Conservation (phyloP, 2,329 filamentous ascomycete species). For the Cryphonectria nitschkei region DNA sequence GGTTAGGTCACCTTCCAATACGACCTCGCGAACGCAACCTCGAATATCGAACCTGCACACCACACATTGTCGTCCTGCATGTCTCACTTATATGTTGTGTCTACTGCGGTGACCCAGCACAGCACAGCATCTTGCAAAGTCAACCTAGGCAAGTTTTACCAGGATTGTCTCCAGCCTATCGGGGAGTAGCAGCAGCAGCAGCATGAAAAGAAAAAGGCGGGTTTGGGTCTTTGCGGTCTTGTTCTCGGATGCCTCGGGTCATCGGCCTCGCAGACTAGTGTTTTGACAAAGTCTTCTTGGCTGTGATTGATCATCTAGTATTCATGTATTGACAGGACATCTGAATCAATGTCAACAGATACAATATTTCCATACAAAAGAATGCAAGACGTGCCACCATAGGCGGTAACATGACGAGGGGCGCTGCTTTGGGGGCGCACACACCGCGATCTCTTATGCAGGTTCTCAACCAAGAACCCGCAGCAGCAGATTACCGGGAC, state of each 20-base stretch:
- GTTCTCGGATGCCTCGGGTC: background rate
- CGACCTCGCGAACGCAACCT: background rate
- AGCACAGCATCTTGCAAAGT: background rate
- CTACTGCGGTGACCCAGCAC: background rate
- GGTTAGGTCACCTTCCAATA: background rate
- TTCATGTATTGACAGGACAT: too few relatives aligned
- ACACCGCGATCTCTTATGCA: conserved; percentile 1
- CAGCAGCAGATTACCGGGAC: background rate
- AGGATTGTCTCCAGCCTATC: too few relatives aligned
- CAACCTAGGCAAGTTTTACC: background rate
- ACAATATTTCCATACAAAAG: too few relatives aligned
- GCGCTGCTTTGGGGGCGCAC: background rate
- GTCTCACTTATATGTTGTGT: background rate
- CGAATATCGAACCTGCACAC: background rate
- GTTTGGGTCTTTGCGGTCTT: background rate
- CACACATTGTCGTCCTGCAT: background rate
- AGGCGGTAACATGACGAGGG: background rate
- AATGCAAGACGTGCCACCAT: background rate
- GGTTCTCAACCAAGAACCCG: background rate
- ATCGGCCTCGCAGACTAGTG: background rate
- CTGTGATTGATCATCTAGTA: background rate
- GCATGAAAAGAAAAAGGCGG: background rate
- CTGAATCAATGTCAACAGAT: too few relatives aligned
- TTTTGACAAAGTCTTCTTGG: background rate
- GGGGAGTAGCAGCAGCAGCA: too few relatives aligned